Evolutionary conservation across 768 basidiomycete genomes (phyloP), one percentile per base, ranked within the genome.

Genomic region (Hericium alpestre): DNA sequence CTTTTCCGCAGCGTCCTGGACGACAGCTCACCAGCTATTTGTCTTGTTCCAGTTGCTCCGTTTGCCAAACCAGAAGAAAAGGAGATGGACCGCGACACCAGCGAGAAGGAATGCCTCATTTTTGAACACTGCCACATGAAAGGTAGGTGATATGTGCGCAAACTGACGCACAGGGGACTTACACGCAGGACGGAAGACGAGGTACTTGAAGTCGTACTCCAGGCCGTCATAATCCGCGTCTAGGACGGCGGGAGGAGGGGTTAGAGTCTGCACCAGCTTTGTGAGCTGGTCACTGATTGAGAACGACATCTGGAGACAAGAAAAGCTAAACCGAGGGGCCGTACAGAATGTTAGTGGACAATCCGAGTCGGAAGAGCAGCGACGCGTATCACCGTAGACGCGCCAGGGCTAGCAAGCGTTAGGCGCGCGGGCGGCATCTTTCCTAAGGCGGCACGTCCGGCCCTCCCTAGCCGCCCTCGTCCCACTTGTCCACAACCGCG

Each of bases 141-240:
- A 20, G 56, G 56, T 23, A 49, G 15, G 56, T 56, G 46, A 63
- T 1, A 41, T 47, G 52, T 54, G 55, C 16, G 11, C 47, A 27
- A 22, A 56, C 18, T 18, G n/a, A 41, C 32, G 18, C 9, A 10
- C 6, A n/a, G 25, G 16, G 13, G 38, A 74, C 84, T 62, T 65
- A 86, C 86, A 67, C 9, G 85, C 88, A 18, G 93, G 93, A 46
- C 92, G 77, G 72, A 95, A 90, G 39, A 84, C 81, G 63, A 96
- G 71, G 56, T 82, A 73, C 66, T 78, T 84, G 84, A 86, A 93
- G 60, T 72, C 76, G 68, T 75, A 84, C 69, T 96, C 79, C 49
- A 80, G 69, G 18, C 92, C 93, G 38, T 86, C 77, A 68, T 93
- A 96, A 8, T 86, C 73, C 7, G 72, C 70, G 11, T 75, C 70